Conservation (phyloP, 441 rosid species). For the Gossypium schwendimanii region DNA sequence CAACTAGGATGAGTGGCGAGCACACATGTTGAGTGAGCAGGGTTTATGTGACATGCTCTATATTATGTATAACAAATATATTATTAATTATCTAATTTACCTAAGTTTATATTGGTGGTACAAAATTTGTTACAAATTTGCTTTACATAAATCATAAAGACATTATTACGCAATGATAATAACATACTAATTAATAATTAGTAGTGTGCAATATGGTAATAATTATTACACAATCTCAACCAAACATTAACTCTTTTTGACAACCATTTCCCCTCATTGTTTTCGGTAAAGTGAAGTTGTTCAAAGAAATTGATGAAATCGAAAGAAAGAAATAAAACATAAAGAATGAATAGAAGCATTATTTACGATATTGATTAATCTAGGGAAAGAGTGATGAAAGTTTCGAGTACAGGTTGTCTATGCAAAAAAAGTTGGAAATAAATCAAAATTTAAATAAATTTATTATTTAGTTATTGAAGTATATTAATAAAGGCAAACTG, state of each 20-base stretch:
- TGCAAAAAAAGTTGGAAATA: neutral
- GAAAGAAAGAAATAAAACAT: neutral
- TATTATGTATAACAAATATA: too few relatives aligned
- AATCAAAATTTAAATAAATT: neutral
- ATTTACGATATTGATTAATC: neutral
- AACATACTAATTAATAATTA: neutral
- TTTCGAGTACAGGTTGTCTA: neutral
- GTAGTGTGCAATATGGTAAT: neutral
- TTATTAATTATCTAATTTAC: neutral
- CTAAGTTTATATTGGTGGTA: neutral
- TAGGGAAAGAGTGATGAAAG: neutral
- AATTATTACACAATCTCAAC: neutral
- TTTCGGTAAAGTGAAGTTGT: neutral
- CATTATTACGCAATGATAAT: neutral
- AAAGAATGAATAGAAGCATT: neutral
- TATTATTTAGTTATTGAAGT: neutral
- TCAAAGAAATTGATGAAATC: neutral
- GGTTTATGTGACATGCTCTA: too few relatives aligned
- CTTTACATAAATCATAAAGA: neutral
- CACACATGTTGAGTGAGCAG: too few relatives aligned
- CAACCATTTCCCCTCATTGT: constrained; percentile 3
- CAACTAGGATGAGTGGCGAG: too few relatives aligned
- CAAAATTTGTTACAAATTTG: neutral
- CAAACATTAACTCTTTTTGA: neutral
- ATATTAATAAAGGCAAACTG: neutral